Conservation (phyloP, 768 basidiomycete species). For the Rhizopogon roseolus region DNA sequence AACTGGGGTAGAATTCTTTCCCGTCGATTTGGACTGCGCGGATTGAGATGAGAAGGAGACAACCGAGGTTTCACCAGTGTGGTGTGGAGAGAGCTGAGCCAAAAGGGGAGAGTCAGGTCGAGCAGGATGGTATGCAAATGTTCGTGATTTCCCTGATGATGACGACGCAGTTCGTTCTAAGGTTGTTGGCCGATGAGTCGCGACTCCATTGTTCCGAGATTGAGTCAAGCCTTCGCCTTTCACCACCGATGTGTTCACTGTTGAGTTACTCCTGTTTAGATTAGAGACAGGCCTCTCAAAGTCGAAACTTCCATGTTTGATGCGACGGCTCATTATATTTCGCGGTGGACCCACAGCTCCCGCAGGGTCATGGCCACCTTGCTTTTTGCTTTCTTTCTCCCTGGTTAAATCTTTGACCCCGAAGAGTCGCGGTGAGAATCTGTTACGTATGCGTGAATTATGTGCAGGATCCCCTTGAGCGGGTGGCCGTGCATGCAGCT, state of each 20-base stretch:
- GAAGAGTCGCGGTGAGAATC: constrained; percentile 28
- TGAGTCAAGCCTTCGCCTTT: constrained; percentile 4
- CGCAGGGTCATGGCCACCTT: constrained; percentile 11
- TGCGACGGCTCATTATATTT: constrained; percentile 35
- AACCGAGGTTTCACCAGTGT: constrained; percentile 31
- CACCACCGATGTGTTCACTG: constrained; percentile 10
- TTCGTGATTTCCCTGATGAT: constrained; percentile 18
- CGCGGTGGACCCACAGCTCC: constrained; percentile 10
- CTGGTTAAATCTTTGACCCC: constrained; percentile 19
- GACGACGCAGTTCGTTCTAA: constrained; percentile 22
- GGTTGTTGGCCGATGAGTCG: constrained; percentile 11
- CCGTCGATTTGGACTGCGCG: constrained; percentile 37
- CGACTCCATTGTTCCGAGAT: neutral
- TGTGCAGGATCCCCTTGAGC: neutral
- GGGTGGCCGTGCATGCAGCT: neutral
- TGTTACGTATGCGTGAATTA: constrained; percentile 11
- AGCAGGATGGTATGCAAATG: constrained; percentile 4
- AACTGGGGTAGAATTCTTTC: constrained; percentile 17
- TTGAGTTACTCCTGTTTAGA: constrained; percentile 25
- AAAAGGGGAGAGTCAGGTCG: constrained; percentile 15
- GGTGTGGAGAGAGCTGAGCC: constrained; percentile 29
- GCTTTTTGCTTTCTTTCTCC: constrained; percentile 16
- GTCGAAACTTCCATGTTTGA: constrained; percentile 71
- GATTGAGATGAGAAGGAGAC: constrained; percentile 23
- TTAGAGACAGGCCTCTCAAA: constrained; percentile 62